Percentiles rank a stretch among this genome's conserved stretches.
Evolutionary conservation across 352 stramenopile genomes (phyloP).

Genomic region (Pythium angustatum): DNA sequence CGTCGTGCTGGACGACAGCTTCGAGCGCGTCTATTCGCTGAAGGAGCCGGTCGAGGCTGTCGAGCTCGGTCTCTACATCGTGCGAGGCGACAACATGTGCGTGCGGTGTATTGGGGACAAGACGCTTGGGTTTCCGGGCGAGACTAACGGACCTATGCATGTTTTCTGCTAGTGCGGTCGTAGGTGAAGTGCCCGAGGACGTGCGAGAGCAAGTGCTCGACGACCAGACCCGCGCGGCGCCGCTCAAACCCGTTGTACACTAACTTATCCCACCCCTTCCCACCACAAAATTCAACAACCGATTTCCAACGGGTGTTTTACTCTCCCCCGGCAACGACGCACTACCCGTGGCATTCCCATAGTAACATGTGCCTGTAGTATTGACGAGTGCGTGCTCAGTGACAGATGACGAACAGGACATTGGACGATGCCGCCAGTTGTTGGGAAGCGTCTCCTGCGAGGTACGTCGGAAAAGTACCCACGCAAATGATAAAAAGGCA

Average conservation of each 20-base stretch:
- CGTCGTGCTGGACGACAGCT: slow-evolving; percentile 91
- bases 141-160: neutral
- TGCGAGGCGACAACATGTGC: slow-evolving; percentile 94
- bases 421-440: too few relatives aligned
- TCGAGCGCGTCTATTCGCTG: slow-evolving; percentile 92
- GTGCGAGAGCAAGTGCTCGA: slow-evolving; percentile 90
- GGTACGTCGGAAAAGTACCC: too few relatives aligned
- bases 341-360: too few relatives aligned
- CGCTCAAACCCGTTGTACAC: slow-evolving; percentile 91
- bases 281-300: neutral
- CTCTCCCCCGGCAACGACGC: too few relatives aligned
- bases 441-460: too few relatives aligned
- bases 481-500: too few relatives aligned
- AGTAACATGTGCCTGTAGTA: too few relatives aligned
- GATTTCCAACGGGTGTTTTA: too few relatives aligned
- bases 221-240: slow-evolving; percentile 81
- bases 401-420: too few relatives aligned
- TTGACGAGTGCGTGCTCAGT: too few relatives aligned
- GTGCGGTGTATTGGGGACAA: slow-evolving; percentile 5
- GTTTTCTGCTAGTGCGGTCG: slow-evolving; percentile 55
- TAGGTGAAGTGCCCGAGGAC: slow-evolving; percentile 85
- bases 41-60: slow-evolving; percentile 90
- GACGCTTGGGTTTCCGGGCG: too few relatives aligned
- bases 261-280: slow-evolving; percentile 44
- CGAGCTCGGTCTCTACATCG: slow-evolving; percentile 92